Conservation (phyloP, 2,329 filamentous ascomycete genomes). For the Colletotrichum neosansevieriae region DNA sequence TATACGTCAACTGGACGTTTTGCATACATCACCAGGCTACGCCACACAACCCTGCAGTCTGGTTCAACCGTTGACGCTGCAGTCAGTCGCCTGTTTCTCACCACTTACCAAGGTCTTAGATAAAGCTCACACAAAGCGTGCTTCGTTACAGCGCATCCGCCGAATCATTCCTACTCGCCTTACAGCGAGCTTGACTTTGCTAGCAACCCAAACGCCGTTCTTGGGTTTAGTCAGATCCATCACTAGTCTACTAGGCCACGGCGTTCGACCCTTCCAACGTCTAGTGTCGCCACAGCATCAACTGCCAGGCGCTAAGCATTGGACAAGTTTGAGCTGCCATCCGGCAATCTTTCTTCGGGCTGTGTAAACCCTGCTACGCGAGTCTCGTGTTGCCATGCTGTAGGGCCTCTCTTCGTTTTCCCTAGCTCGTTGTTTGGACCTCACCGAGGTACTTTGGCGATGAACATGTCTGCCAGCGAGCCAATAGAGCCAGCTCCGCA, state of each 20-base stretch:
- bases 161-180: not conserved
- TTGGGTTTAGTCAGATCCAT: not conserved
- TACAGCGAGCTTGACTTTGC: not conserved
- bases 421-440: not conserved
- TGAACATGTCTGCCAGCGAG: slow-evolving; percentile 33
- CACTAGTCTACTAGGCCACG: not conserved
- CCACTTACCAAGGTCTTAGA: not conserved
- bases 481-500: slow-evolving; percentile 37
- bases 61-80: not conserved
- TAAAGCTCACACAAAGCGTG: not conserved
- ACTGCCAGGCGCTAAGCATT: no score
- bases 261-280: no score
- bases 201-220: not conserved
- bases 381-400: slow-evolving; percentile 5
- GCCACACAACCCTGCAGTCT: slow-evolving; percentile 5
- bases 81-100: not conserved
- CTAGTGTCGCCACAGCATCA: no score
- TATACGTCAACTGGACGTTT: not conserved
- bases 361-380: not conserved
- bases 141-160: slow-evolving; percentile 4
- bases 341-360: not conserved
- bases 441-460: not conserved
- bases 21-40: not conserved
- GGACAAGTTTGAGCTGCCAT: not conserved
- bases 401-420: not conserved